Base-by-base conservation (phyloP, 352 stramenopile species). In the Phytophthora sp. region DNA sequence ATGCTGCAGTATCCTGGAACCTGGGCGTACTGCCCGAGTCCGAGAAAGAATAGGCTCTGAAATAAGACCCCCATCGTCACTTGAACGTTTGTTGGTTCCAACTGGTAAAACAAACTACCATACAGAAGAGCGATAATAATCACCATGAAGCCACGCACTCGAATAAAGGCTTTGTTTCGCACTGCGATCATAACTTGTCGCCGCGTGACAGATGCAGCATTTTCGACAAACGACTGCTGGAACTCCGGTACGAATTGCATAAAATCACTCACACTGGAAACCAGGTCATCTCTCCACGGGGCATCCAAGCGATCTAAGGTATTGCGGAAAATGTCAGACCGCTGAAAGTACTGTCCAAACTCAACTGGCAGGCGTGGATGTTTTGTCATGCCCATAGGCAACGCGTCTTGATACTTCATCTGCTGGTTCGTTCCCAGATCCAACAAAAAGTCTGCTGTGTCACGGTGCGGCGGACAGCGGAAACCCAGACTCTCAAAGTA, bases 51-150 rank as follows among this genome's bases (percentile, higher is more conserved):
- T 18, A 87, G 72, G 52, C 69, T 82, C 45, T 91, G 85, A 55
- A 97, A 97, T 5, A 97, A 49, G 20, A 97, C 66, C 39, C 92
- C 89, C 41, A 97, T 71, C n/a, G 90, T 66, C 10, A 87, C 54
- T 61, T 86, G 72, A 18, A 68, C 56, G 37, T 74, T 80, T 4
- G 61, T 71, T n/a, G 68, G 52, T 11, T 79, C 62, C 20, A 89
- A 35, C 17, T 89, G 67, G 55, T 68, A 88, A 51, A 89, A 91
- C 37, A 68, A 74, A 15, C 71, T 79, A 13, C 72, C 77, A 51
- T 89, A 88, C 30, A 91, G 37, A 12, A 85, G 32, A 6, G 54
- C 82, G 62, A 88, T 86, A 56, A 89, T 37, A 43, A 88, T 46
- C 20, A 86, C 74, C 76, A 88, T 88, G 42, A 86, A 60, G 1